Base-by-base conservation (phyloP, 305 asterid species). In the Petunia hybrid region DNA sequence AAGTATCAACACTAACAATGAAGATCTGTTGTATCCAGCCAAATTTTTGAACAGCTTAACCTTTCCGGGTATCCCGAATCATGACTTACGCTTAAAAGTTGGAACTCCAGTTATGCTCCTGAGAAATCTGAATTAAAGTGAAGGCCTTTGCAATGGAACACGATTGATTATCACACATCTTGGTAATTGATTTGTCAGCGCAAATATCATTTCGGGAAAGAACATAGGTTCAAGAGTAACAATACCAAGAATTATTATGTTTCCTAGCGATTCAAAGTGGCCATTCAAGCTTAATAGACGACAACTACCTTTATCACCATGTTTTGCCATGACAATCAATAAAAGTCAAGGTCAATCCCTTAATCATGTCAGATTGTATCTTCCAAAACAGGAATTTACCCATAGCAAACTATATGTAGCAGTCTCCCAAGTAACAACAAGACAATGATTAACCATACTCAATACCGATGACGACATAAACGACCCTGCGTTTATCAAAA, bases 401-500 rank as follows among this genome's bases (percentile, higher is more conserved):
- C 41, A 76, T 75, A 65, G 40, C 1, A 53, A 76, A 40, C 6
- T 56, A 9, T 57, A 76, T n/a, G 80, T 56, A 12, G 69, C 42
- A 2, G 4, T 59, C 2, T 76, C 69, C 3, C 2, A 56, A 5
- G 16, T 59, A 2, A 76, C 40, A 51, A 22, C 31, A 31, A 55
- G 45, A 45, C 8, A 39, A 31, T 16, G 46, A 6, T 73, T 73
- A n/a, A 73, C 14, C 1, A 46, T 48, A n/a, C 8, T 70, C 1
- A 70, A n/a, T 46, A 1, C 8, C 8, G 60, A 45, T 2, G 41
- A 70, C 0, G 7, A 46, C 14, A 35, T 16, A 8, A 40, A 70
- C 1, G 13, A 7, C 40, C 6, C 36, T 8, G 5, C 4, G 8
- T 9, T n/a, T n/a, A 45, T 55, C 3, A 22, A 71, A 3, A 46